These are phyloP conservation scores for Tephrocybe rancida DNA, from an alignment of 768 basidiomycete genomes.

Conservation along the genomic window DNA sequence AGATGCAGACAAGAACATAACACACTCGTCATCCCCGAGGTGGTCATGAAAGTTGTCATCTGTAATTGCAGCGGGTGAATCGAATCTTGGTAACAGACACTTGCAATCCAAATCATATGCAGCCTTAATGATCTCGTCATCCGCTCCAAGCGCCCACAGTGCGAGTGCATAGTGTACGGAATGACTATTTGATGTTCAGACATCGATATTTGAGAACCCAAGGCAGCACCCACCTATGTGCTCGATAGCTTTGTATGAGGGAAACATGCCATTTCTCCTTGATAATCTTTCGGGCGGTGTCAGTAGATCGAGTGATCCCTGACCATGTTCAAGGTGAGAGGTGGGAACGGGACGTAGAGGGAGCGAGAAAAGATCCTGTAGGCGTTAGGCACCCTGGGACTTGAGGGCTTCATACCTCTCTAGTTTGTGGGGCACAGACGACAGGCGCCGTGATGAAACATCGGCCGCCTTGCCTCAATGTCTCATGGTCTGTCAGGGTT, in stretches of 20 bases:
- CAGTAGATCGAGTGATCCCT: constrained; percentile 35
- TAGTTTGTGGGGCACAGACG: too few relatives aligned
- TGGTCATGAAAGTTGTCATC: constrained; percentile 51
- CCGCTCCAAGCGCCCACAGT: constrained; percentile 26
- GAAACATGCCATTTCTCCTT: constrained; percentile 51
- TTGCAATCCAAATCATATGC: constrained; percentile 32
- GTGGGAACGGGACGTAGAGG: constrained; percentile 23
- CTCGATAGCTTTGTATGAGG: constrained; percentile 38
- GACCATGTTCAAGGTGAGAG: constrained; percentile 32
- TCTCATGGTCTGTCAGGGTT: background rate
- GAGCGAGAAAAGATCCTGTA: constrained; percentile 28
- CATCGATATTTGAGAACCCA: background rate
- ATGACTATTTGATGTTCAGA: constrained; percentile 19
- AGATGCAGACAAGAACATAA: too few relatives aligned
- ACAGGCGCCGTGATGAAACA: too few relatives aligned
- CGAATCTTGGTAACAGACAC: constrained; percentile 33
- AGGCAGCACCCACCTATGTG: constrained; percentile 47
- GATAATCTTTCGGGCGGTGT: constrained; percentile 30
- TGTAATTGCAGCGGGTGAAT: constrained; percentile 45
- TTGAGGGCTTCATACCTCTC: too few relatives aligned
- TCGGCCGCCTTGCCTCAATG: too few relatives aligned
- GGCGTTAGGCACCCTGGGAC: too few relatives aligned
- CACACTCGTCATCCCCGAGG: constrained; percentile 56
- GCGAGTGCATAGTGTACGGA: constrained; percentile 26
- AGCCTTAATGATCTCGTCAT: constrained; percentile 28